A percentile compares a stretch with the other conserved stretches of the same genome.
phyloP scores from a whole-genome alignment of 2,329 filamentous ascomycete species.

The Domatiomyces globalis region DNA sequence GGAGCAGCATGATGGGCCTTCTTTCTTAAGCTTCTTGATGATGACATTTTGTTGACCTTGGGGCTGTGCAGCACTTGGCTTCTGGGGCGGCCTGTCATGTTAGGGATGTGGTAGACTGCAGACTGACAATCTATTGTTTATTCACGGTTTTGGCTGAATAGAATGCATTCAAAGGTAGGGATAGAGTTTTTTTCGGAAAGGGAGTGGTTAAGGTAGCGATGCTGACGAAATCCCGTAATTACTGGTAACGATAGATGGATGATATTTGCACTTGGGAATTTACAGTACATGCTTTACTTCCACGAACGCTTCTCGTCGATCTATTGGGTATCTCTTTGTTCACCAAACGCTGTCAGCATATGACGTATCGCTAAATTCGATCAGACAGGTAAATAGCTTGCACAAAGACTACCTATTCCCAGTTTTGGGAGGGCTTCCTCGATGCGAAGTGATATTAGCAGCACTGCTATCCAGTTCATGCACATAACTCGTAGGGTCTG shows the following conservation, averaged over 20 bases:
- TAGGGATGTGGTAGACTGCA: neutral
- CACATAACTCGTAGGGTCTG: conserved; percentile 13
- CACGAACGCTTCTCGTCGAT: no score
- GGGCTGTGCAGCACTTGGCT: neutral
- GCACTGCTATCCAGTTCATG: conserved; percentile 11
- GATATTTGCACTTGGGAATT: neutral
- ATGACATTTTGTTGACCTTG: neutral
- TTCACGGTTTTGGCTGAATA: no score
- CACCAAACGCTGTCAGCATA: neutral
- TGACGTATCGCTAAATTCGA: neutral
- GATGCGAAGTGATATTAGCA: conserved; percentile 13
- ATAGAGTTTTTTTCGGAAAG: no score
- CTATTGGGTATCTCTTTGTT: neutral
- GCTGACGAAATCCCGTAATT: no score
- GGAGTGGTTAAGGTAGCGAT: no score
- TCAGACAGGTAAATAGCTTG: neutral
- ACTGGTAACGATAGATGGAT: neutral
- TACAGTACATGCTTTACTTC: neutral
- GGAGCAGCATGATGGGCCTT: no score
- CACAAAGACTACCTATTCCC: neutral
- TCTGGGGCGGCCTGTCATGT: neutral
- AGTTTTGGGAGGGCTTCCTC: conserved; percentile 2
- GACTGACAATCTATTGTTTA: neutral
- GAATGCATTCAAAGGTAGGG: no score
- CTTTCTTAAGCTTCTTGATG: neutral